Evolutionary conservation across 1,284 basidiomycete species (phyloP).

Genomic region (Marasmius tenuissimus): DNA sequence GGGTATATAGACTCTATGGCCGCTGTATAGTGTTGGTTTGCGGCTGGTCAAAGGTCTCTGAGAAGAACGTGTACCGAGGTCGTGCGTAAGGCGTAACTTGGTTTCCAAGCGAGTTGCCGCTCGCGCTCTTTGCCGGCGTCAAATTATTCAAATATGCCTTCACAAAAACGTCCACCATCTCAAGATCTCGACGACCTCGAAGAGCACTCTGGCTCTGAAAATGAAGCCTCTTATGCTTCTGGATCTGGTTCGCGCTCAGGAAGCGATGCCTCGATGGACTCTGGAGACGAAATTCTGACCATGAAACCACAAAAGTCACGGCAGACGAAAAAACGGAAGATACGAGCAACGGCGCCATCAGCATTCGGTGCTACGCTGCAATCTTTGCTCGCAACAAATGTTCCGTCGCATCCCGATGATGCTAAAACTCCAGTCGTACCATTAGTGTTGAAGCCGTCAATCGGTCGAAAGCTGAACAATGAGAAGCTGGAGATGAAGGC

Average conservation of each 20-base stretch:
- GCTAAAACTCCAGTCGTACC: slow-evolving; percentile 40
- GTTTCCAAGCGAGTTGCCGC: neutral
- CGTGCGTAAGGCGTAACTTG: neutral
- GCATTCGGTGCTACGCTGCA: slow-evolving; percentile 74
- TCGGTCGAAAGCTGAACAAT: slow-evolving; percentile 65
- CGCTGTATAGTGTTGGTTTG: neutral
- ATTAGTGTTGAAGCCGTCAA: slow-evolving; percentile 74
- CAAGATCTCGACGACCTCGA: slow-evolving; percentile 17
- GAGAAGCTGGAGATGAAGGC: slow-evolving; percentile 72
- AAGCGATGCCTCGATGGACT: slow-evolving; percentile 22
- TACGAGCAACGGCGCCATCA: slow-evolving; percentile 71
- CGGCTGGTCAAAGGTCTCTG: neutral
- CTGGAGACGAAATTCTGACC: slow-evolving; percentile 53
- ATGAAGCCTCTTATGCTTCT: slow-evolving; percentile 22
- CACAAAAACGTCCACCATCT: slow-evolving; percentile 34
- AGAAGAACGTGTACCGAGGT: neutral
- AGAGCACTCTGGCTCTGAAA: slow-evolving; percentile 22
- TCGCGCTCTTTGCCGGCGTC: neutral
- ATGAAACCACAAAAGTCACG: slow-evolving; percentile 62
- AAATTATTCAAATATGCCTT: slow-evolving; percentile 30
- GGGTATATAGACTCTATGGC: neutral
- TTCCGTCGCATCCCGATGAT: slow-evolving; percentile 45
- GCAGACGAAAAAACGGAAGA: slow-evolving; percentile 78
- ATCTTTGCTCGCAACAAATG: slow-evolving; percentile 63
- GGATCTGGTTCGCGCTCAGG: slow-evolving; percentile 32